These are phyloP conservation scores for Periconia digitata DNA, from an alignment of 2,329 filamentous ascomycete species.

Conservation along the genomic window DNA sequence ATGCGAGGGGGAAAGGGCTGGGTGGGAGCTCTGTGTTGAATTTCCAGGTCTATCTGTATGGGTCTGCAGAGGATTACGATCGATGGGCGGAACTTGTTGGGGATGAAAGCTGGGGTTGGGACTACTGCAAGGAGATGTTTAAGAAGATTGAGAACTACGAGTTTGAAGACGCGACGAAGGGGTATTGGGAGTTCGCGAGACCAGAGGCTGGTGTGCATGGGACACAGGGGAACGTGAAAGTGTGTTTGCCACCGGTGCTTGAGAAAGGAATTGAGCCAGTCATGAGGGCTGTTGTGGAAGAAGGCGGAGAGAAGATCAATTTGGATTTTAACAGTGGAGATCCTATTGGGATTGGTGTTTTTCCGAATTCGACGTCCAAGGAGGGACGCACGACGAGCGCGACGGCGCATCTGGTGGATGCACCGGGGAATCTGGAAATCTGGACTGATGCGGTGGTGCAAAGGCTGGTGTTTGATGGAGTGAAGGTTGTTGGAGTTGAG, in stretches of 20 bases:
- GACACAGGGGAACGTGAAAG: slow-evolving; percentile 24
- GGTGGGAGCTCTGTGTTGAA: slow-evolving; percentile 54
- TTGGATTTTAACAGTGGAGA: slow-evolving; percentile 54
- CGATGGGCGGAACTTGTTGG: slow-evolving; percentile 60
- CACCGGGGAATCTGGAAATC: slow-evolving; percentile 56
- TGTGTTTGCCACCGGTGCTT: slow-evolving; percentile 52
- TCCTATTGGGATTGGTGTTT: slow-evolving; percentile 32
- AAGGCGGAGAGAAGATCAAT: slow-evolving; percentile 56
- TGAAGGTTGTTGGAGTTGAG: slow-evolving; percentile 30
- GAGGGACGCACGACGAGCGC: slow-evolving; percentile 39
- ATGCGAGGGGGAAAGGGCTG: slow-evolving; percentile 53
- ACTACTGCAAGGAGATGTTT: slow-evolving; percentile 53
- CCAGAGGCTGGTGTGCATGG: slow-evolving; percentile 54
- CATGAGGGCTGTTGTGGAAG: slow-evolving; percentile 56
- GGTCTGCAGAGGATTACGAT: slow-evolving; percentile 63
- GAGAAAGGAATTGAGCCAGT: slow-evolving; percentile 59
- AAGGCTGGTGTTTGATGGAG: slow-evolving; percentile 29
- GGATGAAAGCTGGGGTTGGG: slow-evolving; percentile 60
- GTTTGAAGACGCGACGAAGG: slow-evolving; percentile 21
- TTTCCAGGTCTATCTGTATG: slow-evolving; percentile 46
- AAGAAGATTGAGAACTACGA: slow-evolving; percentile 59
- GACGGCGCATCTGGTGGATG: slow-evolving; percentile 38
- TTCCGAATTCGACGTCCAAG: slow-evolving; percentile 41
- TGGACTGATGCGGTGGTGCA: slow-evolving; percentile 51
- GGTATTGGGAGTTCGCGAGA: slow-evolving; percentile 51